A percentile compares a stretch with the other conserved stretches of the same genome.
Evolutionary conservation across 257 asterid genomes (phyloP).

Genomic region (Petunia secreta): DNA sequence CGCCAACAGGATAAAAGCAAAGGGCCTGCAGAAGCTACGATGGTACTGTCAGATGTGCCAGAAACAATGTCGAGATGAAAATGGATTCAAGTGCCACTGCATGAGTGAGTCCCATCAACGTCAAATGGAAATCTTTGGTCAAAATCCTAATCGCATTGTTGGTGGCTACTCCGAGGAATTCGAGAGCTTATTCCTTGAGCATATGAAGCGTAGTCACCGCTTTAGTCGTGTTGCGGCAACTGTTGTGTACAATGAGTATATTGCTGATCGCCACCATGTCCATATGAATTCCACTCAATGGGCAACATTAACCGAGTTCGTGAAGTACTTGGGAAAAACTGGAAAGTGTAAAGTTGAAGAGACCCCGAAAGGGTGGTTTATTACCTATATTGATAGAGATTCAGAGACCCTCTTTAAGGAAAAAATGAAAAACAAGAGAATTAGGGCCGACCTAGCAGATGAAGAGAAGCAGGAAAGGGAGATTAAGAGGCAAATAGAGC

Average conservation of each 20-base stretch:
- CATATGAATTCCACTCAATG: conserved; percentile 93
- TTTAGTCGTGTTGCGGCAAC: conserved; percentile 93
- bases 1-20: conserved; percentile 82
- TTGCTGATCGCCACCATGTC: conserved; percentile 74
- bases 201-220: conserved; percentile 88
- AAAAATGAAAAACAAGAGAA: conserved; percentile 83
- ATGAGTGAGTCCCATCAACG: conserved; percentile 97
- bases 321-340: conserved; percentile 73
- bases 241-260: conserved; percentile 94
- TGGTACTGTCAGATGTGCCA: conserved; percentile 99
- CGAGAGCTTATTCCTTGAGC: conserved; percentile 68
- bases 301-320: conserved; percentile 91
- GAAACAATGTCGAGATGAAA: conserved; percentile 93
- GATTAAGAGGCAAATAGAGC: conserved; percentile 84
- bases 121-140: conserved; percentile 92
- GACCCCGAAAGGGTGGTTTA: conserved; percentile 94
- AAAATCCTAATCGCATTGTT: conserved; percentile 70
- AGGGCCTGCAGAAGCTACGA: conserved; percentile 85
- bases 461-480: conserved; percentile 92
- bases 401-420: conserved; percentile 92
- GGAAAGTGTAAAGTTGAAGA: conserved; percentile 95
- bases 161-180: conserved; percentile 86
- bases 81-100: conserved; percentile 96
- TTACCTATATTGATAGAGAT: conserved; percentile 86
- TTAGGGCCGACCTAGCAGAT: conserved; percentile 75